A percentile compares a stretch with the other conserved stretches of the same genome.
Conservation (phyloP, 2,329 filamentous ascomycete species). For the Hypoxylon sp. region DNA sequence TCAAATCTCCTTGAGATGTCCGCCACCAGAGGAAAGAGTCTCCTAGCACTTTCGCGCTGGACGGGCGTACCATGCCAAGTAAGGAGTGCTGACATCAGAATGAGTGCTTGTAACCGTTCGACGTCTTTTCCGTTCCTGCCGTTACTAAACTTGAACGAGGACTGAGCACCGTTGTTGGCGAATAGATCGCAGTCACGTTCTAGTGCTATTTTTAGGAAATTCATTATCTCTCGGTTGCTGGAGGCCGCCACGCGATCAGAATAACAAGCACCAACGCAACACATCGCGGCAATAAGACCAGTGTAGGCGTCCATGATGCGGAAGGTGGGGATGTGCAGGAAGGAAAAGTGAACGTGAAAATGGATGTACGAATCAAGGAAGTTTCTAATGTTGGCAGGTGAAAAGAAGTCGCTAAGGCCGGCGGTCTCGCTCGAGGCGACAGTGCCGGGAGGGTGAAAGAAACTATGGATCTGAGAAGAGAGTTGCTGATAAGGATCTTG, state of each 20-base stretch:
- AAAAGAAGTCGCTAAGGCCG: constrained; percentile 71
- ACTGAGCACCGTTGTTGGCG: constrained; percentile 53
- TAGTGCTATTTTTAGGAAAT: constrained; percentile 70
- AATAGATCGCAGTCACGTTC: constrained; percentile 67
- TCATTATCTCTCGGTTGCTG: constrained; percentile 76
- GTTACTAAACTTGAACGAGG: constrained; percentile 56
- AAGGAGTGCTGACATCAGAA: constrained; percentile 71
- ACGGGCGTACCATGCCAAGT: constrained; percentile 77
- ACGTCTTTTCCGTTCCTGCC: constrained; percentile 60
- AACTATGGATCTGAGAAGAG: constrained; percentile 67
- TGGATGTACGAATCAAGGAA: constrained; percentile 79
- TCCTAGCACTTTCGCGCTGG: constrained; percentile 73
- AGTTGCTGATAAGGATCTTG: constrained; percentile 66
- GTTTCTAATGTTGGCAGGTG: constrained; percentile 75
- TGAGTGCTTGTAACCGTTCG: constrained; percentile 76
- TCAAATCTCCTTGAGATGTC: constrained; percentile 68
- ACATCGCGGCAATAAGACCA: constrained; percentile 76
- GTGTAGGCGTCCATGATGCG: constrained; percentile 74
- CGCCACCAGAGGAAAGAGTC: constrained; percentile 69
- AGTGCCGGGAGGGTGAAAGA: constrained; percentile 69
- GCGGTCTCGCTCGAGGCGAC: constrained; percentile 66
- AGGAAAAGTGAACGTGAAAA: constrained; percentile 79
- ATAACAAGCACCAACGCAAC: constrained; percentile 81
- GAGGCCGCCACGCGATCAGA: constrained; percentile 71
- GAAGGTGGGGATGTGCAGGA: constrained; percentile 79